Conservation (phyloP, 2,329 filamentous ascomycete species). For the Alternaria incomplexa region DNA sequence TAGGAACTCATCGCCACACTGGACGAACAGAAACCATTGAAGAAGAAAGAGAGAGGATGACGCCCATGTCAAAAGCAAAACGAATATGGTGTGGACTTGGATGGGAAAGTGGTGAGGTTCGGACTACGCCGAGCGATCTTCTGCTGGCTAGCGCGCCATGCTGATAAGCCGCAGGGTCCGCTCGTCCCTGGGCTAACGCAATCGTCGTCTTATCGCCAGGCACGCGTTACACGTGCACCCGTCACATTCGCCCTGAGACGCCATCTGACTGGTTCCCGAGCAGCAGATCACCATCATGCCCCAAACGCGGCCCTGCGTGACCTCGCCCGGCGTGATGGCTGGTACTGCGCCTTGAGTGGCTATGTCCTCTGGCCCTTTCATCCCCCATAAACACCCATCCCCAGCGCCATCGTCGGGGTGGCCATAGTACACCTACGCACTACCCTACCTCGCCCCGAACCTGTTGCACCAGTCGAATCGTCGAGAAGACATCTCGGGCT, state of each 20-base stretch:
- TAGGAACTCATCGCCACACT: not conserved
- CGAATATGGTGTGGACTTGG: not conserved
- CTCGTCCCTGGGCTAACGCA: not conserved
- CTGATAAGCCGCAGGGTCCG: conserved; percentile 13
- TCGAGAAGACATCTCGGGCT: conserved; percentile 2
- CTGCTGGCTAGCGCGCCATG: conserved; percentile 2
- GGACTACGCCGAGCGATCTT: conserved; percentile 1
- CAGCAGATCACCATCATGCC: conserved; percentile 39
- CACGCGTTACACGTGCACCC: conserved; percentile 19
- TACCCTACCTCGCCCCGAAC: not conserved
- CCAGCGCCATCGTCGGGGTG: conserved; percentile 1
- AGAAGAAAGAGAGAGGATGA: not conserved
- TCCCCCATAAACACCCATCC: conserved; percentile 9
- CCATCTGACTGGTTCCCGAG: conserved; percentile 10
- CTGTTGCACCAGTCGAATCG: conserved; percentile 14
- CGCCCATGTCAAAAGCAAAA: not conserved
- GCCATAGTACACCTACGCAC: not conserved
- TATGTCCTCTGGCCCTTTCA: conserved; percentile 25
- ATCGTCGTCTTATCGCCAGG: conserved; percentile 11
- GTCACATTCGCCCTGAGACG: conserved; percentile 10
- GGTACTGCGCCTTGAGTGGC: conserved; percentile 44
- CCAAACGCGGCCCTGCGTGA: conserved; percentile 40
- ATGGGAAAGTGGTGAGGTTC: not conserved
- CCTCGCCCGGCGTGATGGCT: conserved; percentile 27
- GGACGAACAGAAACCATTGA: not conserved